Percentiles rank a stretch among this genome's conserved stretches.
These are phyloP conservation scores for Botrytis cinerea DNA, from an alignment of 2,329 filamentous ascomycete species.

Conservation along the genomic window DNA sequence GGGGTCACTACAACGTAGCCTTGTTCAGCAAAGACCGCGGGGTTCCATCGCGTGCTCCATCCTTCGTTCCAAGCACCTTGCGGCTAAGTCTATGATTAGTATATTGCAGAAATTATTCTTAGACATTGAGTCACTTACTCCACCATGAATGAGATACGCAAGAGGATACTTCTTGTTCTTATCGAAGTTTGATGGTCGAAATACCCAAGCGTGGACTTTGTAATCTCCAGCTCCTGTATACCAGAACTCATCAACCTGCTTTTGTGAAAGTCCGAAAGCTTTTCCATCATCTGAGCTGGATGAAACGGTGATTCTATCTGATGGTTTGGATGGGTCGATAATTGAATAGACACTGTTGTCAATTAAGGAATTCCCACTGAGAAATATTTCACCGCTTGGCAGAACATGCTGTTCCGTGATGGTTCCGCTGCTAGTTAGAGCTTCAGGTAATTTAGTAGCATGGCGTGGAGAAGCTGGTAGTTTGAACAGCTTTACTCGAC, in stretches of 20 bases:
- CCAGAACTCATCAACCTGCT: conserved; percentile 69
- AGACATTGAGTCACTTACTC: conserved; percentile 42
- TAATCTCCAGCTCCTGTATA: conserved; percentile 64
- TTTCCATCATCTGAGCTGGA: conserved; percentile 67
- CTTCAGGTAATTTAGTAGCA: conserved; percentile 51
- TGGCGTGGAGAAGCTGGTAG: conserved; percentile 57
- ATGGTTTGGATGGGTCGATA: conserved; percentile 45
- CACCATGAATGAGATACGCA: conserved; percentile 79
- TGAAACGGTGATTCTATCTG: conserved; percentile 50
- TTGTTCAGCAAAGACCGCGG: conserved; percentile 82
- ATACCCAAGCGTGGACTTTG: conserved; percentile 63
- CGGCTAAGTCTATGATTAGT: conserved; percentile 28
- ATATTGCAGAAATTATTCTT: not conserved
- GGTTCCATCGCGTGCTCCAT: conserved; percentile 77
- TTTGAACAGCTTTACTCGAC: conserved; percentile 61
- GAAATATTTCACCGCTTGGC: conserved; percentile 55
- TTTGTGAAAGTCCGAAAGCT: conserved; percentile 63
- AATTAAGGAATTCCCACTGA: conserved; percentile 67
- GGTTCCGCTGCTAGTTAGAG: conserved; percentile 55
- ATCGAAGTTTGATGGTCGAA: conserved; percentile 69
- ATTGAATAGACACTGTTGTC: conserved; percentile 72
- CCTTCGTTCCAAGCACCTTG: conserved; percentile 42
- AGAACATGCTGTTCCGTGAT: conserved; percentile 57
- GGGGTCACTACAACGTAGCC: conserved; percentile 81
- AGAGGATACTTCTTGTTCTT: conserved; percentile 73